Base-by-base conservation (phyloP, 2,329 filamentous ascomycete species). In the Didymella pomorum region DNA sequence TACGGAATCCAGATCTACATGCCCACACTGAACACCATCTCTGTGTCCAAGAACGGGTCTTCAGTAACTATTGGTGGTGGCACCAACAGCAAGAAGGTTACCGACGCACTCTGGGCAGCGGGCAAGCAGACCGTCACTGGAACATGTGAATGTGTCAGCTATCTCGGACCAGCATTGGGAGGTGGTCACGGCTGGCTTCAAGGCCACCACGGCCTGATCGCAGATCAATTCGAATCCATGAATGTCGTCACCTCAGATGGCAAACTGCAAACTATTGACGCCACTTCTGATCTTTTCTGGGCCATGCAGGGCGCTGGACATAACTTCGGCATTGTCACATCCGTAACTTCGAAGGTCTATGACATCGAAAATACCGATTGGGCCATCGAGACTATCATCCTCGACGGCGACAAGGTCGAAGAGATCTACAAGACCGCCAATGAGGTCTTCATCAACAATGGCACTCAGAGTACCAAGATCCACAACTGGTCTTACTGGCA, bases 111-210 rank as follows among this genome's bases (percentile, higher is more conserved):
- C 3, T 86, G 82, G 83, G 76, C 68, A 0, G 78, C 76, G 0
- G 81, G 80, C 25, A 84, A 84, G 67, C 82, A 84, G 67, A 82
- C 82, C 5, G 70, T 68, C 8, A 73, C 71, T 28, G 72, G 72
- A 39, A 58, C 61, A 9, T 86, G 84, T 63, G 83, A 84, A 70
- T 86, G 83, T 60, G 79, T 80, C 26, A 78, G 81, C 50, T 66
- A 77, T 39, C 61, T 82, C 1, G 82, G 81, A 0, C 83, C 83
- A 0, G 83, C 76, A 0, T 79, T 88, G 0, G 86, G 86, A 2
- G 86, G 86, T 53, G 85, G 86, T 4, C 81, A 85, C 68, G 84
- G 85, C 29, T 79, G 79, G 73, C 79, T 84, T 5, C 81, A 85
- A 66, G 83, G 85, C 1, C 79, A 76, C 28, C 74, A 86, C 58